Evolutionary conservation across 441 rosid species (phyloP), one percentile per base, ranked within the genome.

Genomic region (Erodium trifolium): DNA sequence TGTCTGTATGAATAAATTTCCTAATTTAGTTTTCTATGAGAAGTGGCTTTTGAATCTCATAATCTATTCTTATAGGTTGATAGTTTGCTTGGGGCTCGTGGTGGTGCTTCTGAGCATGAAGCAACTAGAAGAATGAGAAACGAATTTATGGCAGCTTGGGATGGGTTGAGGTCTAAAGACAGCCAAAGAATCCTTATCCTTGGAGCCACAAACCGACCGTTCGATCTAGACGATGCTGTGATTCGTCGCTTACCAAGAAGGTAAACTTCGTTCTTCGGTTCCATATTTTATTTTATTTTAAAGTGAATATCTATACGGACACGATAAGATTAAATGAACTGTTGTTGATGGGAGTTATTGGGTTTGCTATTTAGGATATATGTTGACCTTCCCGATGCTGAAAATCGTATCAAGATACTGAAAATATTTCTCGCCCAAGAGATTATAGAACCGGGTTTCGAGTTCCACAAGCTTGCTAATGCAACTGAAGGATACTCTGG

Each of bases 111-210:
- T 37, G 99, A 94, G 79, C 97, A 94, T 1, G 99, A 94, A 77
- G 97, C 96, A 35, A 94, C 99, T 49, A 83, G 99, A 83, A 87
- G 99, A 84, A 94, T 91, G 97, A 86, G 93, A 79, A 94, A 94
- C 71, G 99, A 94, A 78, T 94, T 94, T 80, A 91, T 94, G 97
- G 92, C 99, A 60, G 97, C 97, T 66, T 94, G 99, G 97, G 99
- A 94, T 73, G 97, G 96, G 70, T 82, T 94, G 75, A 88, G 96
- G 76, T 84, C 97, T 53, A 91, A 91, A 81, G 97, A 91, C 66
- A 94, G 93, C 79, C 93, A 94, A 79, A 87, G 92, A 71, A 90
- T 94, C 72, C 94, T 94, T 64, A 87, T 94, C 72, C 96, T 94
- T 7, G 97, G 97, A 70, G 99, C 97, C 65, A 91, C 97, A 62